phyloP scores from a whole-genome alignment of 31 red algal species.

The Porphyra umbilicalis region DNA sequence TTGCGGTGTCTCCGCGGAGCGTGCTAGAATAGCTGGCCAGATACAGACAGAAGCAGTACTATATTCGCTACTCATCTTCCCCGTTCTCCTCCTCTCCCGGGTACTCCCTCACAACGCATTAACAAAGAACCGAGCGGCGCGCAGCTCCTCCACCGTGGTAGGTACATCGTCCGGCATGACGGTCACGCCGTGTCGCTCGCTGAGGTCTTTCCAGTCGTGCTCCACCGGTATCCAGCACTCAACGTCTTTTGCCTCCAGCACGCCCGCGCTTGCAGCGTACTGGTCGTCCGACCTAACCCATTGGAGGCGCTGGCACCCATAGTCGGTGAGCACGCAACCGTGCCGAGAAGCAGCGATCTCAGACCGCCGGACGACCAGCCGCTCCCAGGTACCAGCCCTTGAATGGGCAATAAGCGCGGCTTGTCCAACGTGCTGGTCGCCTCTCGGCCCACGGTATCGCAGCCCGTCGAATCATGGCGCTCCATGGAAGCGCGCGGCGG shows the following conservation, averaged over 20 bases:
- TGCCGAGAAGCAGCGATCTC: background rate
- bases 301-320: background rate
- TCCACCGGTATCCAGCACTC: background rate
- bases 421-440: background rate
- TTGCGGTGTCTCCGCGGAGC: too few species aligned
- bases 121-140: background rate
- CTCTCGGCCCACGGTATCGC: background rate
- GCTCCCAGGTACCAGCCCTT: background rate
- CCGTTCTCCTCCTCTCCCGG: too few species aligned
- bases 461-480: background rate
- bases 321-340: background rate
- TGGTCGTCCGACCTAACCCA: background rate
- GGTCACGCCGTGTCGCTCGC: background rate
- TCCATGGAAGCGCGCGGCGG: background rate
- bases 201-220: background rate
- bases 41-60: too few species aligned
- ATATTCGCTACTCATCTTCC: too few species aligned
- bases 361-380: background rate
- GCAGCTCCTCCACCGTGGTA: background rate
- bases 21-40: too few species aligned
- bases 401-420: background rate
- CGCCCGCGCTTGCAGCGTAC: background rate
- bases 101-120: too few species aligned
- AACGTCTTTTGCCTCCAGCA: background rate
- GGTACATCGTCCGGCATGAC: background rate